phyloP scores from a whole-genome alignment of 345 rosid species.

The Pelargonium nanum region DNA sequence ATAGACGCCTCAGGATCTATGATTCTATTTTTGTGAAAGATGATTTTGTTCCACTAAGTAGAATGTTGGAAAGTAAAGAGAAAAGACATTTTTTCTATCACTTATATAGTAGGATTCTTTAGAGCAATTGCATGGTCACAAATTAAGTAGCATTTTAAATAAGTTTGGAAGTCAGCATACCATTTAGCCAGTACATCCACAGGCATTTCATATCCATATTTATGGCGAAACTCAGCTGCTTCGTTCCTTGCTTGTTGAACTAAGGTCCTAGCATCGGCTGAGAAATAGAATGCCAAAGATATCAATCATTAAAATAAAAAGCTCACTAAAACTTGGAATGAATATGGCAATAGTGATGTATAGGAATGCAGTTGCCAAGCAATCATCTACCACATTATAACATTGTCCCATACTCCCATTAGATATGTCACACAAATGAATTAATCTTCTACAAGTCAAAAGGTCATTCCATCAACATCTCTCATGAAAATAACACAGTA shows the following conservation, averaged over 20 bases:
- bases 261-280: slow-evolving; percentile 98
- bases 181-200: slow-evolving; percentile 84
- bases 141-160: background rate
- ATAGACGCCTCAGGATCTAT: too few relatives aligned
- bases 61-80: too few relatives aligned
- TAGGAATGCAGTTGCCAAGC: background rate
- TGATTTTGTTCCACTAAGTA: too few relatives aligned
- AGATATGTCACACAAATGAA: background rate
- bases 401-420: background rate
- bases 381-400: background rate
- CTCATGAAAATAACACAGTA: background rate
- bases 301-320: background rate
- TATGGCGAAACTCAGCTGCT: slow-evolving; percentile 94
- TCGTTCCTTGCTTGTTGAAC: slow-evolving; percentile 97
- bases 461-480: background rate
- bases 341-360: background rate
- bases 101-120: too few relatives aligned
- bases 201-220: slow-evolving; percentile 97
- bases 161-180: slow-evolving; percentile 12
- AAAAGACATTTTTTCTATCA: too few relatives aligned
- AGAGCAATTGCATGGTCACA: too few relatives aligned
- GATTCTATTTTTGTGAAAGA: too few relatives aligned
- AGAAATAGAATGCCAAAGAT: slow-evolving; percentile 10
- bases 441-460: background rate
- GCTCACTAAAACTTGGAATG: background rate